Base-by-base conservation (phyloP, 768 basidiomycete species). In the Xerocomus spinulosus region DNA sequence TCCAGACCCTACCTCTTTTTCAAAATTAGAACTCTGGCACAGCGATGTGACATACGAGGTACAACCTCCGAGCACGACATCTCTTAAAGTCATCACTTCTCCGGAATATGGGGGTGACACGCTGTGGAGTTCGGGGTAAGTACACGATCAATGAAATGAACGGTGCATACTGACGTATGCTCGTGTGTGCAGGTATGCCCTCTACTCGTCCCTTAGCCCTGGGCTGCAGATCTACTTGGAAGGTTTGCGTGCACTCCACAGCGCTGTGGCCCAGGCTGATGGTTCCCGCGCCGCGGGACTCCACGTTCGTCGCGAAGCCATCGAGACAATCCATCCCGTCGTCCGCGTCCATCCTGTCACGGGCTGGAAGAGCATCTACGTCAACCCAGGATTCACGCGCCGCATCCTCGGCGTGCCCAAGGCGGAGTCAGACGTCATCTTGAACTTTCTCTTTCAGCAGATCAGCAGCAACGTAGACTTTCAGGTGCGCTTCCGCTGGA, bases 331-430 rank as follows among this genome's bases (percentile, higher is more conserved):
- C 26, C 90, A 92, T 63, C 90, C 89, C 15, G 71, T 92, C 39
- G 85, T 92, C 45, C 82, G 89, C 39, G 87, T 91, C 10, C 84
- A 92, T 62, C 89, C 91, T 17, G 82, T 76, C 2, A 93, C 90
- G 1, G 87, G 89, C 12, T 86, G 83, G 80, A 91, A 92, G 75
- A 82, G 80, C 49, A 68, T 92, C 52, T 91, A 83, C 58, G 83
- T 92, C 60, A 91, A 92, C 61, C 81, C 85, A 29, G 84, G 88
- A 14, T 92, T 92, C 69, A 89, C 87, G 3, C 80, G 85, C 34
- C 79, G 82, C 46, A 85, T 92, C 58, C 67, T 87, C 49, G 87
- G 83, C 39, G 73, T 91, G 10, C 86, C 88, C 20, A 91, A 90
- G 67, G 77, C 82, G 0, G 89, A 91, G 62, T 86, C 84, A n/a